Evolutionary conservation across 2,329 filamentous ascomycete species (phyloP).

Genomic region (Microcera coccophila): DNA sequence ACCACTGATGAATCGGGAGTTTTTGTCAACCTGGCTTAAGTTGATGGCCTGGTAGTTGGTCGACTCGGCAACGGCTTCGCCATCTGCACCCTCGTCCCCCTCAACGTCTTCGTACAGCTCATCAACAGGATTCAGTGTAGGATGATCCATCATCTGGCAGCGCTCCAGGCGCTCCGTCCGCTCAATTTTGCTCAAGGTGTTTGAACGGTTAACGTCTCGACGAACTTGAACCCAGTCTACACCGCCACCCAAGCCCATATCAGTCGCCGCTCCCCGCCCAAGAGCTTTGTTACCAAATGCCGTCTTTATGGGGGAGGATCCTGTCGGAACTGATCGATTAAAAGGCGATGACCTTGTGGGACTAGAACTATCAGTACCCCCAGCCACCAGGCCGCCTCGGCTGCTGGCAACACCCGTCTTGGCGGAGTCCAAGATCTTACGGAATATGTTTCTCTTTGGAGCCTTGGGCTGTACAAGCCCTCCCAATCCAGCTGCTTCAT

Average conservation of each 20-base stretch:
- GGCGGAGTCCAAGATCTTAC: constrained; percentile 88
- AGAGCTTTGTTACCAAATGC: constrained; percentile 35
- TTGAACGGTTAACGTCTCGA: constrained; percentile 91
- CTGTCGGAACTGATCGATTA: constrained; percentile 38
- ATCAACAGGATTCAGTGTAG: constrained; percentile 83
- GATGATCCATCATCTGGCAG: constrained; percentile 91
- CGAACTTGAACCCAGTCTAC: constrained; percentile 97
- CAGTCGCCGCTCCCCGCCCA: constrained; percentile 55
- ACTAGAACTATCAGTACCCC: constrained; percentile 38
- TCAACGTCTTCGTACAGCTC: constrained; percentile 80
- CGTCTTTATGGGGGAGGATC: constrained; percentile 43
- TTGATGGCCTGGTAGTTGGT: constrained; percentile 78
- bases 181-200: constrained; percentile 87
- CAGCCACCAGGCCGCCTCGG: constrained; percentile 73
- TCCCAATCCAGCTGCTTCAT: constrained; percentile 67
- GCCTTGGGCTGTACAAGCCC: constrained; percentile 72
- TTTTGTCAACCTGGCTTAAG: constrained; percentile 88
- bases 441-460: constrained; percentile 87
- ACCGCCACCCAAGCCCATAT: constrained; percentile 62
- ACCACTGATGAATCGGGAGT: constrained; percentile 81
- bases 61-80: constrained; percentile 74
- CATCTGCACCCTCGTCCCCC: constrained; percentile 85
- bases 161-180: constrained; percentile 78
- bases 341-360: constrained; percentile 43
- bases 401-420: constrained; percentile 91